Evolutionary conservation across 371 early-diverging fungal genomes (phyloP).

Genomic region (Paraphysoderma sedebokerense): DNA sequence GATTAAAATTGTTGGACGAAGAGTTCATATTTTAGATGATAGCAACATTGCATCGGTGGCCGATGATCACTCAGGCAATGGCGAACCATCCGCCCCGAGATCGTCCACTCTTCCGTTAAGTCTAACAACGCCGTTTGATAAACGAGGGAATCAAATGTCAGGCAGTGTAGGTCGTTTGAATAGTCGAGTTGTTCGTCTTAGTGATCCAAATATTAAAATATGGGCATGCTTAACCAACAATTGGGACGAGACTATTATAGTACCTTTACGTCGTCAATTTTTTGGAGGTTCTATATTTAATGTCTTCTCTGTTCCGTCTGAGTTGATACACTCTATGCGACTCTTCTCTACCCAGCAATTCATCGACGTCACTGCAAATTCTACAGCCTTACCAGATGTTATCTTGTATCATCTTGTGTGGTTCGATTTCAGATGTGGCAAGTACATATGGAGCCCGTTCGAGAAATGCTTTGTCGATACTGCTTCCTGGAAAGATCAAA

Average conservation of each 20-base stretch:
- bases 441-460: slow-evolving; percentile 22
- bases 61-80: slow-evolving; percentile 38
- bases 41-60: slow-evolving; percentile 42
- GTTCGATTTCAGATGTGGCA: slow-evolving; percentile 24
- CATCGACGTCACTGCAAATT: background rate
- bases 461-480: slow-evolving; percentile 16
- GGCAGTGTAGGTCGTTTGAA: background rate
- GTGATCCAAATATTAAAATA: background rate
- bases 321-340: no score
- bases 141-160: background rate
- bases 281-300: slow-evolving; percentile 13
- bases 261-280: slow-evolving; percentile 14
- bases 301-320: slow-evolving; percentile 10
- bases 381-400: background rate
- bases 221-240: slow-evolving; percentile 23
- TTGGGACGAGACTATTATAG: slow-evolving; percentile 44
- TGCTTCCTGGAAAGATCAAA: slow-evolving; percentile 19
- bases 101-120: background rate
- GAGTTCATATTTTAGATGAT: background rate
- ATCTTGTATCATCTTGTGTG: slow-evolving; percentile 2
- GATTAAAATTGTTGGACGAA: slow-evolving; percentile 13
- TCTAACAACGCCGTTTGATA: background rate
- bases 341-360: background rate
- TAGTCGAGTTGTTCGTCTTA: background rate
- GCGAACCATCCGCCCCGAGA: slow-evolving; percentile 15